Base-by-base conservation (phyloP, 2,329 filamentous ascomycete species). In the Coniochaeta sp. region DNA sequence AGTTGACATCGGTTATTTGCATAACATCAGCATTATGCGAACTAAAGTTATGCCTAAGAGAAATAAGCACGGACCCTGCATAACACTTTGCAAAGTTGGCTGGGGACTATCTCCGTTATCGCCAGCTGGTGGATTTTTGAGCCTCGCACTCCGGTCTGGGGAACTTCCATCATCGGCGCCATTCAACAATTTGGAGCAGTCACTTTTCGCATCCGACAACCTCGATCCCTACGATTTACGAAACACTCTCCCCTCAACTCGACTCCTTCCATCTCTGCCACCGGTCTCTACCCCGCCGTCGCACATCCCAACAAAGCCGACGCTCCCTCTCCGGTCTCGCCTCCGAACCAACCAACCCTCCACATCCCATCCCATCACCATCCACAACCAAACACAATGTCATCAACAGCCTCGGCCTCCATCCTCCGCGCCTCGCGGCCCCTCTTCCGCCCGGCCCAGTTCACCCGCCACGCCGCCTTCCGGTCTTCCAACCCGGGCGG, bases 401-500 rank as follows among this genome's bases (percentile, higher is more conserved):
- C 33, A 22, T 38, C 33, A 22, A 38, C 33, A 12, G 33, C 33
- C 8, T 6, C 33, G 22, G 33, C 33, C 18, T 38, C 77, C 76
- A 69, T 70, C 73, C 56, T 68, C 74, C 58, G 69, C 76, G 65
- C 69, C 61, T 69, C 75, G 65, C 76, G 78, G 63, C 81, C 79
- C 49, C 65, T 75, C 60, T 76, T 82, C 73, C 75, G 75, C 64
- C 18, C 6, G 13, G 20, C 42, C 5, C 24, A 14, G 16, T 38
- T 38, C 22, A 13, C 22, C 26, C 26, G 22, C 42, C 5, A 14
- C 24, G 71, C 69, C 66, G 66, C 71, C 64, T 76, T 75, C 61
- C 71, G 67, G 74, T 67, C 60, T 63, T 73, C 67, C 74, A 78
- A 68, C 71, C 78, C 69, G 74, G 77, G 61, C 68, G 77, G 77